Percentiles rank a stretch among this genome's conserved stretches.
Evolutionary conservation across 2,329 filamentous ascomycete species (phyloP).

Genomic region (Decorospora gaudefroyi): DNA sequence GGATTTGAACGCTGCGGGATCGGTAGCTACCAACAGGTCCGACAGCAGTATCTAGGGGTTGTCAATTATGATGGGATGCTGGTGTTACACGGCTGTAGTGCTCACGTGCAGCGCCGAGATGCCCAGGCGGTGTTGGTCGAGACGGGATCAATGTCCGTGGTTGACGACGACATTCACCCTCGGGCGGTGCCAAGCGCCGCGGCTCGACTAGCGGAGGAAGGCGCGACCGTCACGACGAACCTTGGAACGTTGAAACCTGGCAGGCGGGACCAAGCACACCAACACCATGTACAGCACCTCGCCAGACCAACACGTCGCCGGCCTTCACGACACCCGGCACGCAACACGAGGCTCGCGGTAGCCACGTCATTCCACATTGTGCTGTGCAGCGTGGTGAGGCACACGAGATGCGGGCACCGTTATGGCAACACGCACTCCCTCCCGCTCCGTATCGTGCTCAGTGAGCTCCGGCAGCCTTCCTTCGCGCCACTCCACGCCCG

Average conservation of each 20-base stretch:
- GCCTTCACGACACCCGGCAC: slow-evolving; percentile 2
- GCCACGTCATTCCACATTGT: slow-evolving; percentile 15
- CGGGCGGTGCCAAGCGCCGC: slow-evolving; percentile 21
- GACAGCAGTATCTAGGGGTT: background rate
- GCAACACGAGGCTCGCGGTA: slow-evolving; percentile 8
- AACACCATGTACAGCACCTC: slow-evolving; percentile 13
- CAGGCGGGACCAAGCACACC: slow-evolving; percentile 11
- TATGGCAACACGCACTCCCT: slow-evolving; percentile 36
- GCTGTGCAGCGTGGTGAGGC: background rate
- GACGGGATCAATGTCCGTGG: background rate
- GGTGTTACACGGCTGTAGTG: background rate
- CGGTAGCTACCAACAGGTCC: slow-evolving; percentile 1
- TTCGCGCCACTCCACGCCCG: slow-evolving; percentile 22
- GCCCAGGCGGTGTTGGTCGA: background rate
- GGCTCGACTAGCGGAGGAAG: slow-evolving; percentile 14
- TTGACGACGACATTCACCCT: slow-evolving; percentile 2
- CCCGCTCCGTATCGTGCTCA: slow-evolving; percentile 33
- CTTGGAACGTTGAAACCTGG: too few relatives aligned
- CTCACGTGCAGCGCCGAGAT: slow-evolving; percentile 3
- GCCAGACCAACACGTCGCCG: slow-evolving; percentile 7
- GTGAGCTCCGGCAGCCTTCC: slow-evolving; percentile 37
- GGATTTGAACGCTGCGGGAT: too few relatives aligned
- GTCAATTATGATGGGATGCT: too few relatives aligned
- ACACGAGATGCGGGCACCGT: slow-evolving; percentile 26
- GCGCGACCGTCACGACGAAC: slow-evolving; percentile 24